Base-by-base conservation (phyloP, 2,329 filamentous ascomycete genomes). In the Ophiostoma ulmi region DNA sequence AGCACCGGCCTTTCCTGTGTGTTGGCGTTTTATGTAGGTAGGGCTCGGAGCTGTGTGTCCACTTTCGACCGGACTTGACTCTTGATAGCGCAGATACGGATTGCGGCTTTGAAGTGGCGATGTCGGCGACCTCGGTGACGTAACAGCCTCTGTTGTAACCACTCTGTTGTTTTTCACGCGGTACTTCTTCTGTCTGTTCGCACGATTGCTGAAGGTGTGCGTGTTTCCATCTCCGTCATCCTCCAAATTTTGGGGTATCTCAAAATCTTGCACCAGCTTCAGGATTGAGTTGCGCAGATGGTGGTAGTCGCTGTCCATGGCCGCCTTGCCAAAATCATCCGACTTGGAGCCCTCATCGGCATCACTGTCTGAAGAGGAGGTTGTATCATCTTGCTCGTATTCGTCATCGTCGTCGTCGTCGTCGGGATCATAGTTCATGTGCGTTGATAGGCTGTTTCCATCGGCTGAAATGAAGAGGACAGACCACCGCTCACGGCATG, bases 401-500 rank as follows among this genome's bases (percentile, higher is more conserved):
- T 66, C 71, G 1, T 69, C 63, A 20, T 91, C 87, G 65, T 89
- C 86, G 72, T 91, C 86, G 72, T 91, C 87, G 65, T 89, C 86
- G 72, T 90, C 87, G 1, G 85, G 85, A 72, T 88, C 91, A 78
- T 91, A 92, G 52, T 84, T 88, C 89, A 93, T 91, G 65, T 89
- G 85, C 3, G 88, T 86, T 8, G 88, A 90, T 58, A 96, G 81
- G 69, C 84, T 84, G 76, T 87, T 88, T 41, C 92, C 91, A 78
- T 93, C 88, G 0, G 87, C 80, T 0, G 91, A 91, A 70, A 96
- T 87, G 76, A 94, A 94, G 10, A 96, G 81, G 7, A 95, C 89
- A 5, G 91, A 87, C 93, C 93, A 97, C 70, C 90, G 85, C 79
- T 96, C 93, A 1, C 90, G 89, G 73, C 91, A 94, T 10, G 92